These are phyloP conservation scores for Candida nemodendra DNA, from an alignment of 805 yeast genomes.

Conservation along the genomic window DNA sequence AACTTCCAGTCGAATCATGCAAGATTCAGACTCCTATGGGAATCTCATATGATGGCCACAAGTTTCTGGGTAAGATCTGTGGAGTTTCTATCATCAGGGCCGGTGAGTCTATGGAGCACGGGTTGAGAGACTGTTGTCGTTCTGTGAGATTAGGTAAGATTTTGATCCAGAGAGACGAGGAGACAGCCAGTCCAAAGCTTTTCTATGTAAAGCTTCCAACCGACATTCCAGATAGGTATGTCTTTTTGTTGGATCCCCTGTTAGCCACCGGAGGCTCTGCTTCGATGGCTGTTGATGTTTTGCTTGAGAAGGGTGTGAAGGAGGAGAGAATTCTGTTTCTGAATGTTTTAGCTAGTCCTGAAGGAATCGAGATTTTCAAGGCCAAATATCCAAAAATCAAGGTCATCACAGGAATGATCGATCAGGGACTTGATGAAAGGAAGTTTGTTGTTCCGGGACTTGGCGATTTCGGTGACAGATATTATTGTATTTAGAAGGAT, in stretches of 20 bases:
- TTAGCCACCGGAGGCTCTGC: constrained; percentile 99
- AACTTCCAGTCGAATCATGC: constrained; percentile 77
- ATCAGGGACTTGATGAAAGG: constrained; percentile 78
- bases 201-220: constrained; percentile 93
- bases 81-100: constrained; percentile 98
- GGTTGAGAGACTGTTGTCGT: constrained; percentile 94
- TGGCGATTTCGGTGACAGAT: constrained; percentile 98
- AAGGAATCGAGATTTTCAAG: constrained; percentile 80
- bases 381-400: constrained; percentile 78
- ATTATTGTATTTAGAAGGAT: constrained; percentile 75
- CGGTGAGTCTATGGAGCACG: constrained; percentile 99
- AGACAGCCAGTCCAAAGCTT: constrained; percentile 88
- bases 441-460: constrained; percentile 90
- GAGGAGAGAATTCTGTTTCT: constrained; percentile 85
- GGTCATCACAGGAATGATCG: constrained; percentile 93
- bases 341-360: constrained; percentile 92
- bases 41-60: constrained; percentile 68
- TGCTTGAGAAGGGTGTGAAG: constrained; percentile 81
- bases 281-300: constrained; percentile 92
- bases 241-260: constrained; percentile 93
- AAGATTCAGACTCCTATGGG: constrained; percentile 77
- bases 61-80: constrained; percentile 88
- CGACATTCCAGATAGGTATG: constrained; percentile 85
- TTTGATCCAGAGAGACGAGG: constrained; percentile 96
- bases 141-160: constrained; percentile 96